These are phyloP conservation scores for Fusarium heterosporum DNA, from an alignment of 2,329 filamentous ascomycete species.

Conservation along the genomic window DNA sequence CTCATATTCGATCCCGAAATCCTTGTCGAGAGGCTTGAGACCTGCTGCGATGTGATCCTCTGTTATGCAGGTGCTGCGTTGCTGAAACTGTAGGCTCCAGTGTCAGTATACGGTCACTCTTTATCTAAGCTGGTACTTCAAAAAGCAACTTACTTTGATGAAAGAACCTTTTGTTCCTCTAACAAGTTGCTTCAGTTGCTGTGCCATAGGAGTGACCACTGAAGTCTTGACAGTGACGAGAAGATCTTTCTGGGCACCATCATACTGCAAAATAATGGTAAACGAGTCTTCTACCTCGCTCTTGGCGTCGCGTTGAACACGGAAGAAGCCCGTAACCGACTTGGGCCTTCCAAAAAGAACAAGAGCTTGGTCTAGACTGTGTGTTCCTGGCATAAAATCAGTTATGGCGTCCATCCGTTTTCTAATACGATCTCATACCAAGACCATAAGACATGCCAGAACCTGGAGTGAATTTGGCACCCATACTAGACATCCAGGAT, in stretches of 20 bases:
- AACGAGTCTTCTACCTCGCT: constrained; percentile 59
- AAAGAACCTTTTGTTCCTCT: constrained; percentile 41
- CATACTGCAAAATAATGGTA: constrained; percentile 71
- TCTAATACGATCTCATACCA: constrained; percentile 39
- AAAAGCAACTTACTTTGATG: constrained; percentile 18
- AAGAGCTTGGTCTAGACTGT: constrained; percentile 42
- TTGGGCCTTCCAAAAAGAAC: constrained; percentile 29
- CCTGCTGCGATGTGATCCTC: constrained; percentile 38
- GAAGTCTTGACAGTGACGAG: constrained; percentile 41
- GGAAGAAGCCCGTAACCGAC: constrained; percentile 41
- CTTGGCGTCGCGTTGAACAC: constrained; percentile 31
- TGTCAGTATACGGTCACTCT: fast-evolving
- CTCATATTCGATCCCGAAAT: constrained; percentile 39
- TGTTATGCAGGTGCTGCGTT: constrained; percentile 51
- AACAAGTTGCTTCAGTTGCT: constrained; percentile 37
- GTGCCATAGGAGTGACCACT: constrained; percentile 28
- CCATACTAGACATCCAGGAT: constrained; percentile 53
- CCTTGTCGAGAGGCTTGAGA: constrained; percentile 24
- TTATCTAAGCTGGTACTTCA: fast-evolving
- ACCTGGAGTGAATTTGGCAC: constrained; percentile 51
- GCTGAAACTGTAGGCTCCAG: constrained; percentile 64
- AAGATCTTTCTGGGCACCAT: constrained; percentile 50
- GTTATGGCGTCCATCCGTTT: fast-evolving
- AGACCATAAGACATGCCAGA: constrained; percentile 58
- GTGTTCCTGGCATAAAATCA: constrained; percentile 25